Evolutionary conservation across 23 red algal species (phyloP).

Genomic region (Pyropia yezoensis): DNA sequence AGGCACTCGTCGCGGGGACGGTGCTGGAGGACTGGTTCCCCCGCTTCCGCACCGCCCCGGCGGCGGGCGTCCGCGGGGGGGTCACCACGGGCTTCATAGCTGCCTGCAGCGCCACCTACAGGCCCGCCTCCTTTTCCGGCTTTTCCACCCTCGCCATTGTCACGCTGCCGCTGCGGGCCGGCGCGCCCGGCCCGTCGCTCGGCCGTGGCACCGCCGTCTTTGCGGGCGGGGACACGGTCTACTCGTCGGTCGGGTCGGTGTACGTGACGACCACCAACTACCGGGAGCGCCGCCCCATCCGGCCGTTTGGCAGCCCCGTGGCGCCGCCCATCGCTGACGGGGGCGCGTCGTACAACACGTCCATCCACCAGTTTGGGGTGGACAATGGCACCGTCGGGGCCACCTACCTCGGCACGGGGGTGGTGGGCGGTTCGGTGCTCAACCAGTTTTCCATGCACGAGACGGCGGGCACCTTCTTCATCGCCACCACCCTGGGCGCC

Average conservation of each 20-base stretch:
- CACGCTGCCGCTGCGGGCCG: slow-evolving; percentile 17
- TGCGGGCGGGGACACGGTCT: too few relatives aligned
- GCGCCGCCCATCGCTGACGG: too few relatives aligned
- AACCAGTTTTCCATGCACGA: slow-evolving; percentile 70
- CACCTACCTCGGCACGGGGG: slow-evolving; percentile 27
- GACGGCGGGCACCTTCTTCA: slow-evolving; percentile 32
- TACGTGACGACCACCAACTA: too few relatives aligned
- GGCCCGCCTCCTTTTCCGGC: slow-evolving; percentile 17
- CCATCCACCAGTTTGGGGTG: slow-evolving; percentile 39
- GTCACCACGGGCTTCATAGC: slow-evolving; percentile 1
- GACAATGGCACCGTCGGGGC: slow-evolving; percentile 13
- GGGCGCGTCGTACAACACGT: slow-evolving; percentile 26
- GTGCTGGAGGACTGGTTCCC: too few relatives aligned
- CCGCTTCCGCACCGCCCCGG: not conserved
- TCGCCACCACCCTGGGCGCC: slow-evolving; percentile 43
- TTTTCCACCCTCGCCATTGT: slow-evolving; percentile 34
- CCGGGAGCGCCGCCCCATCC: too few relatives aligned
- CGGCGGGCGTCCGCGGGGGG: not conserved
- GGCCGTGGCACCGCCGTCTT: too few relatives aligned
- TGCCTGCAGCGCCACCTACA: slow-evolving; percentile 5
- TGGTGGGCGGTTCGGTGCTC: slow-evolving; percentile 32
- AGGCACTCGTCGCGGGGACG: too few relatives aligned
- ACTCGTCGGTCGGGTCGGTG: too few relatives aligned
- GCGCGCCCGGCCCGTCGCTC: too few relatives aligned
- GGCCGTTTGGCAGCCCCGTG: too few relatives aligned